Conservation (phyloP, 192 early-diverging fungal species). For the Coemansia sp. region DNA sequence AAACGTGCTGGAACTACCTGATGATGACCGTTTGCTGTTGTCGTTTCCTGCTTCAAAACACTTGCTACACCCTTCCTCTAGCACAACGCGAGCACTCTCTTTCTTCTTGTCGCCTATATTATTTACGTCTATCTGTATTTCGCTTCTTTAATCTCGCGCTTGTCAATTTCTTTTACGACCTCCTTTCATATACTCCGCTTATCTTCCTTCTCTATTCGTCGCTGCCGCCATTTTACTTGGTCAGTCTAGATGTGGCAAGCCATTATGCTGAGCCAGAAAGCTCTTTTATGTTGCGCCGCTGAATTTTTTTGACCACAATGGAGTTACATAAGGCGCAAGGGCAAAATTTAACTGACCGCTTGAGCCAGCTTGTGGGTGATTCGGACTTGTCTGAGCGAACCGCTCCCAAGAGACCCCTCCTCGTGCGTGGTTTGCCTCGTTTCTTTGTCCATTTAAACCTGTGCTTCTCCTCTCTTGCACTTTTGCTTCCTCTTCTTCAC, state of each 20-base stretch:
- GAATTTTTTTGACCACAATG: background rate
- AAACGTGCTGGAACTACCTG: slow-evolving; percentile 5
- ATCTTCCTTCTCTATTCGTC: background rate
- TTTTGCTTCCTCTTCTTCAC: background rate
- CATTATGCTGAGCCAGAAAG: background rate
- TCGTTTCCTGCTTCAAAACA: slow-evolving; percentile 7
- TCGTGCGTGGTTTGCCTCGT: background rate
- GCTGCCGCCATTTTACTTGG: background rate
- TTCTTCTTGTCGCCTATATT: background rate
- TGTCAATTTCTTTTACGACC: background rate
- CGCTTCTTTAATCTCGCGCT: background rate
- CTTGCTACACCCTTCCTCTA: background rate
- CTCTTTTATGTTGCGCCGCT: background rate
- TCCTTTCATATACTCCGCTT: background rate
- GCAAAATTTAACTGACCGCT: background rate
- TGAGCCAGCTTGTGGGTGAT: background rate
- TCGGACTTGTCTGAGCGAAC: background rate
- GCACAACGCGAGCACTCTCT: background rate
- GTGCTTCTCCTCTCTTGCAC: background rate
- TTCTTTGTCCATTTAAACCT: background rate
- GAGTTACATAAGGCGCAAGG: slow-evolving; percentile 4
- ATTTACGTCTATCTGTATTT: background rate
- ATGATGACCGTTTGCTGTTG: background rate
- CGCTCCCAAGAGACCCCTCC: background rate
- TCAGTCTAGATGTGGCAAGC: background rate